phyloP scores from a whole-genome alignment of 768 basidiomycete genomes.

The Lentinus brumalis region DNA sequence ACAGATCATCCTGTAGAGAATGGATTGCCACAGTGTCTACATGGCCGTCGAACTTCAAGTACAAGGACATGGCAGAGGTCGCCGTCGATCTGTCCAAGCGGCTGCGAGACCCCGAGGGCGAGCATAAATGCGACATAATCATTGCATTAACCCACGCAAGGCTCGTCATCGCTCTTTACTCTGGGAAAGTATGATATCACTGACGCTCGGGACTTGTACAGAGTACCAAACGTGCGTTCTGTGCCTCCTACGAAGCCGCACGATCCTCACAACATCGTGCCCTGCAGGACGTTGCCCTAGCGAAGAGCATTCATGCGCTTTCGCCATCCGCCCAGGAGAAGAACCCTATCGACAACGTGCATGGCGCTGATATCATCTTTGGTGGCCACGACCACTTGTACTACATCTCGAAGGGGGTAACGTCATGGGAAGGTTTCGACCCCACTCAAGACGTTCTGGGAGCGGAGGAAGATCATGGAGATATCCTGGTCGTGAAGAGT shows the following conservation, averaged over 20 bases:
- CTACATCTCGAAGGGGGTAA: conserved; percentile 67
- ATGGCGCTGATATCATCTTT: conserved; percentile 82
- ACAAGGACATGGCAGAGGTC: conserved; percentile 72
- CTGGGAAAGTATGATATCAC: too few species aligned
- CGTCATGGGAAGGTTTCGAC: conserved; percentile 69
- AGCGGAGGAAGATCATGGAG: conserved; percentile 70
- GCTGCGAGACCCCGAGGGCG: conserved; percentile 71
- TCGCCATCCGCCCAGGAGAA: conserved; percentile 55
- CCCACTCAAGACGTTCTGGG: conserved; percentile 54
- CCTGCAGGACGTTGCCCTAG: conserved; percentile 66
- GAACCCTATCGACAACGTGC: conserved; percentile 47
- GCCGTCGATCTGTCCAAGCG: conserved; percentile 71
- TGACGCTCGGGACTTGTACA: conserved; percentile 6
- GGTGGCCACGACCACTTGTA: conserved; percentile 92
- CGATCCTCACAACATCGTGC: background rate
- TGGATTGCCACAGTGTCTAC: conserved; percentile 89
- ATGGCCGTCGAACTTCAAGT: conserved; percentile 82
- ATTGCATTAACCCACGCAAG: conserved; percentile 86
- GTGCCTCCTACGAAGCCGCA: background rate
- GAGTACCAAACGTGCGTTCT: conserved; percentile 35
- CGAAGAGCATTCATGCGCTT: conserved; percentile 62
- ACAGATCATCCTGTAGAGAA: conserved; percentile 48
- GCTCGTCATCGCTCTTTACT: conserved; percentile 37
- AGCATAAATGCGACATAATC: conserved; percentile 75
- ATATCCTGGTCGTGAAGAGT: conserved; percentile 78